Evolutionary conservation across 305 asterid genomes (phyloP).

Genomic region (Vinca major): DNA sequence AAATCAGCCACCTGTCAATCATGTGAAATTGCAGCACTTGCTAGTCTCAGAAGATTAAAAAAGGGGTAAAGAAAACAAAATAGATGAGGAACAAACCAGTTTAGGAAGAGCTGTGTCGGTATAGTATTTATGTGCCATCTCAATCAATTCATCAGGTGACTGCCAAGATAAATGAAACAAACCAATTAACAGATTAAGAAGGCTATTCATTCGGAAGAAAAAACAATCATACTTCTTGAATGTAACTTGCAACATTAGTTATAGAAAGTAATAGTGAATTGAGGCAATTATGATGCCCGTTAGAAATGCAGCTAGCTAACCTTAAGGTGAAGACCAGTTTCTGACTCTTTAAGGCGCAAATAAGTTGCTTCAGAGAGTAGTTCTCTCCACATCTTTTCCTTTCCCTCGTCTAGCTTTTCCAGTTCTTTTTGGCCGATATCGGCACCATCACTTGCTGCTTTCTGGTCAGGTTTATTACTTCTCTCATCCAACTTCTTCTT

Average conservation of each 20-base stretch:
- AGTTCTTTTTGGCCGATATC: conserved; percentile 38
- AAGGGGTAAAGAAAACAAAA: conserved; percentile 10
- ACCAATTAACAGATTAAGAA: conserved; percentile 23
- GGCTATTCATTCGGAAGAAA: conserved; percentile 17
- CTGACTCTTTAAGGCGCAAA: conserved; percentile 73
- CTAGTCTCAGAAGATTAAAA: conserved; percentile 19
- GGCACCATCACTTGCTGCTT: conserved; percentile 28
- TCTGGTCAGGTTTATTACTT: conserved; percentile 35
- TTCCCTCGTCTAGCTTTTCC: conserved; percentile 49
- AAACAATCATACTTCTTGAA: conserved; percentile 7
- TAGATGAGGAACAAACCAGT: conserved; percentile 40
- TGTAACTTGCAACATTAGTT: conserved; percentile 10
- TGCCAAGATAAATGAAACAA: conserved; percentile 35
- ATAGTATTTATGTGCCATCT: conserved; percentile 71
- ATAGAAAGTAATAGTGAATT: conserved; percentile 11
- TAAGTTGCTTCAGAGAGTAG: conserved; percentile 60
- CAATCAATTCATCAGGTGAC: conserved; percentile 77
- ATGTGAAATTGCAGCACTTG: conserved; percentile 11
- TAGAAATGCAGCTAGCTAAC: conserved; percentile 27
- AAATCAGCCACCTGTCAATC: conserved; percentile 80
- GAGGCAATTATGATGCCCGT: conserved; percentile 12
- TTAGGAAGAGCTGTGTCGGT: conserved; percentile 79
- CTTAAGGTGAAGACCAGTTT: conserved; percentile 88
- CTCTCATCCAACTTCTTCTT: conserved; percentile 57
- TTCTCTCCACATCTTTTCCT: conserved; percentile 49